Base-by-base conservation (phyloP, 1,139 yeast genomes). In the Kazachstania sp. region DNA sequence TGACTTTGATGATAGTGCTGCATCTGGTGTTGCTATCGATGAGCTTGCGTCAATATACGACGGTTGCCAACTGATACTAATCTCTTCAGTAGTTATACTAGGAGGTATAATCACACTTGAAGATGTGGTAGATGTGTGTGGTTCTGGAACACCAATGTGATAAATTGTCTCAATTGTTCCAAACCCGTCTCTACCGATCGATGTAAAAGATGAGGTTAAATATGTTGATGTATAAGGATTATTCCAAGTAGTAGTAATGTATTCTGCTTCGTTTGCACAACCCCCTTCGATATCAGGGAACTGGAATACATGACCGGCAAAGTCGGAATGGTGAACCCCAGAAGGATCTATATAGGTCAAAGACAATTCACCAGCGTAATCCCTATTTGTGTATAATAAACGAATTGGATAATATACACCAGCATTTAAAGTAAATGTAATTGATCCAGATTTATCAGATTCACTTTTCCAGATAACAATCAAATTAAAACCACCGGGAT, bases 81-180 rank as follows among this genome's bases (percentile, higher is more conserved):
- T 23, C 6, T 23, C 28, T 9, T 2, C 5, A 23, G 28, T 7
- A 4, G 28, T 23, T 7, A 23, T 4, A 4, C 28, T 23, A 23
- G 28, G 28, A 4, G 6, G 8, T 23, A 23, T 9, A 4, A 23
- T 23, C 8, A 7, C 6, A n/a, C 13, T 30, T 8, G 32, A 13
- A 30, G 29, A 19, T n/a, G 39, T 37, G 28, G 16, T 37, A 12
- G 38, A 18, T 11, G 39, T 8, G 8, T 37, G 39, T 9, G 29
- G 12, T 12, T 23, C 35, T 4, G 43, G 39, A 16, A 38, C 39
- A 6, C 39, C 15, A 26, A 39, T 38, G 15, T 19, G 9, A 15
- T 29, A 37, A 23, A 39, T 26, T 4, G 41, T 39, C n/a, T 39
- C 39, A 39, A 35, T 13, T 15, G 43, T 44, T 6, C 23, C 19